phyloP scores from a whole-genome alignment of 805 yeast genomes.

The Lipomyces kockii region DNA sequence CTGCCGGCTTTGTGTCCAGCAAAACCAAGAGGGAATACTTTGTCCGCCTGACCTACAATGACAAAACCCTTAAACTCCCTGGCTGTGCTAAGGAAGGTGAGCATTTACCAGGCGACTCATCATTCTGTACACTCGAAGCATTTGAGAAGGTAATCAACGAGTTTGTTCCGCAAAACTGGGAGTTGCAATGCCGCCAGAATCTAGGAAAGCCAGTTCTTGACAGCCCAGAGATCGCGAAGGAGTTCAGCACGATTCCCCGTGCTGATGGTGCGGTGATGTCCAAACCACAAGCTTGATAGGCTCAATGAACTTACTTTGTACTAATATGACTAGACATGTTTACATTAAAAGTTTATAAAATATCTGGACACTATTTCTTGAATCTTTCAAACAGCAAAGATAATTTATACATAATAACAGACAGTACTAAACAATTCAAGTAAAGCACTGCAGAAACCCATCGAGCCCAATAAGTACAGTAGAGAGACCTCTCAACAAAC shows the following conservation, averaged over 20 bases:
- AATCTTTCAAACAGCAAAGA: background rate
- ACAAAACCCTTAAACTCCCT: slow-evolving; percentile 29
- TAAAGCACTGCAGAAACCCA: background rate
- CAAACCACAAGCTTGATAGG: slow-evolving; percentile 18
- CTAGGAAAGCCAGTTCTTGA: slow-evolving; percentile 30
- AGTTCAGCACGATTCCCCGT: slow-evolving; percentile 12
- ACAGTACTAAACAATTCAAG: background rate
- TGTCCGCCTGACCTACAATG: slow-evolving; percentile 36
- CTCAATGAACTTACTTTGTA: background rate
- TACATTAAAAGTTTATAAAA: background rate
- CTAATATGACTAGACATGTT: background rate
- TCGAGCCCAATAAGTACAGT: background rate
- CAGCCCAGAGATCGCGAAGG: slow-evolving; percentile 21
- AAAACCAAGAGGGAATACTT: slow-evolving; percentile 28
- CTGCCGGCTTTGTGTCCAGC: background rate
- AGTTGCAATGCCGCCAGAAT: slow-evolving; percentile 25
- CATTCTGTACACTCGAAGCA: slow-evolving; percentile 30
- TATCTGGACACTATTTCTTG: background rate
- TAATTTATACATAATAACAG: background rate
- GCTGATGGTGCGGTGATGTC: slow-evolving; percentile 14
- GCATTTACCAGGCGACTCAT: slow-evolving; percentile 21
- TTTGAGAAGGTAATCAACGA: slow-evolving; percentile 15
- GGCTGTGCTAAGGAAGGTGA: slow-evolving; percentile 27
- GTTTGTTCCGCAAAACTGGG: slow-evolving; percentile 32
- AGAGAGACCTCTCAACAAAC: background rate